Base-by-base conservation (phyloP, 169 alveolate species). In the Plasmodium chabaudi region DNA sequence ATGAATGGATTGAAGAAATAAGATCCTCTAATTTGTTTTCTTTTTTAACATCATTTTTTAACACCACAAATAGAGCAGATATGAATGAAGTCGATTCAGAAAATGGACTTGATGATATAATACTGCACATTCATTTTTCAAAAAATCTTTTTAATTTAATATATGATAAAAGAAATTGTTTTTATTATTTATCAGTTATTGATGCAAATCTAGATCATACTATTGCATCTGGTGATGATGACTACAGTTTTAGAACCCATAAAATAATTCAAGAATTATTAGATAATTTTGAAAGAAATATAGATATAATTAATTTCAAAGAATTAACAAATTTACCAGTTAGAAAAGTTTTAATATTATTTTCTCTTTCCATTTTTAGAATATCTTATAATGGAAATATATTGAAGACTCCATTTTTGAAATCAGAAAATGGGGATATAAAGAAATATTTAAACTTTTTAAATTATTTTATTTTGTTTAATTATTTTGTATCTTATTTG, bases 361-460 rank as follows among this genome's bases (percentile, higher is more conserved):
- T 77, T 23, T 12, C 23, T 15, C 51, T 77, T 55, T 63, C 79
- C 5, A 34, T 77, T 49, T 77, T 77, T 53, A 77, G 65, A 34
- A 63, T 64, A 75, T 63, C 70, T 5, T 12, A 46, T 53, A 77
- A 77, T 44, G 65, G 75, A 25, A 77, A 77, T 56, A 77, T 77
- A 25, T 34, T 34, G 42, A 34, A 34, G 42, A 34, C 21, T 17
- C 42, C 49, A 77, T 77, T n/a, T 68, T 7, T 34, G 57, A 25
- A 64, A 68, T 21, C 0, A 49, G 34, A 34, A 34, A 34, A 34
- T 34, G 42, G 42, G 4, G 42, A 34, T 34, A 34, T 55, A 27
- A 77, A 49, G 23, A 57, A 27, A 46, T 77, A 25, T 44, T 42
- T 64, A 25, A 47, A 64, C 34, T 25, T 63, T n/a, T 77, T 77